Evolutionary conservation across 2,329 filamentous ascomycete genomes (phyloP).

Genomic region (Hypoxylon sp.): DNA sequence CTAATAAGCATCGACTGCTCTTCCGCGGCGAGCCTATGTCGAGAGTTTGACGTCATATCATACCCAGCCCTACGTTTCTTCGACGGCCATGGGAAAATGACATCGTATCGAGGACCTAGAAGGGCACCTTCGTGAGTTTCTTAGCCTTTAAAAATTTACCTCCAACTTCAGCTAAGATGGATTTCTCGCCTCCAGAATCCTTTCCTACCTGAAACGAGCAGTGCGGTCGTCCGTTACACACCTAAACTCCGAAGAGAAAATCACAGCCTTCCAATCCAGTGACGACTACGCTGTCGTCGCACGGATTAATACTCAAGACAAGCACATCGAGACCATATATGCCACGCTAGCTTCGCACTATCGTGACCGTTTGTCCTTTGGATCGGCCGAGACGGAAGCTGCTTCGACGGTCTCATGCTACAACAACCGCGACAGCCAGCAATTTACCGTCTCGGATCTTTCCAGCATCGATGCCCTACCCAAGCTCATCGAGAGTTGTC

Average conservation of each 20-base stretch:
- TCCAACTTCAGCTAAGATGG: conserved; percentile 6
- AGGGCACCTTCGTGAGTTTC: conserved; percentile 57
- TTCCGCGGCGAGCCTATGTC: conserved; percentile 56
- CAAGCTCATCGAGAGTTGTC: conserved; percentile 58
- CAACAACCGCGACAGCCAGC: conserved; percentile 59
- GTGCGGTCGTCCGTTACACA: conserved; percentile 49
- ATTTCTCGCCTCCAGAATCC: conserved; percentile 49
- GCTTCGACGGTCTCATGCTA: conserved; percentile 56
- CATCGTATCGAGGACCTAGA: conserved; percentile 62
- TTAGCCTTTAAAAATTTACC: background rate
- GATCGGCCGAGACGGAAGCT: conserved; percentile 46
- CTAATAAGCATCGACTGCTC: conserved; percentile 61
- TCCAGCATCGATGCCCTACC: conserved; percentile 55
- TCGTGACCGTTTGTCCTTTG: conserved; percentile 62
- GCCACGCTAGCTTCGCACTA: conserved; percentile 55
- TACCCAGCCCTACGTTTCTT: conserved; percentile 65
- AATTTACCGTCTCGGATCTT: conserved; percentile 55
- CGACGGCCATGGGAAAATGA: conserved; percentile 53
- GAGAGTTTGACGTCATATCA: conserved; percentile 59
- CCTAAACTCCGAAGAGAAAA: conserved; percentile 44
- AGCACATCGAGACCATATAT: conserved; percentile 54
- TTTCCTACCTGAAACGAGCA: conserved; percentile 52
- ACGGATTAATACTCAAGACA: conserved; percentile 53
- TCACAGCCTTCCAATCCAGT: conserved; percentile 53
- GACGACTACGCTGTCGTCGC: conserved; percentile 63